Conservation (phyloP, 192 early-diverging fungal species). For the Chytriomyces sp. region DNA sequence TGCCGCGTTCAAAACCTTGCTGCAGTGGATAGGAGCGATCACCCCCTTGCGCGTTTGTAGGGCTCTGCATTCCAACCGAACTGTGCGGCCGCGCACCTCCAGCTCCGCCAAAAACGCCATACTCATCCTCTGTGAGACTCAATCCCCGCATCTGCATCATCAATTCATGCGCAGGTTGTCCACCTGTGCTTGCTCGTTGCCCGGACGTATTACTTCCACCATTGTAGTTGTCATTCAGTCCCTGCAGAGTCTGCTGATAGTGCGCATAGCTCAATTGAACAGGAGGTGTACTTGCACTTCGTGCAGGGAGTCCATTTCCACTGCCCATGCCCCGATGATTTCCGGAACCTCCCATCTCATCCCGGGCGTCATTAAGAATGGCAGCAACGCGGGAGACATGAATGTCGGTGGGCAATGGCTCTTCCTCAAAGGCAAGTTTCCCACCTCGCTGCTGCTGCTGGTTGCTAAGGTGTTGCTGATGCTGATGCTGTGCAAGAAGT, state of each 20-base stretch:
- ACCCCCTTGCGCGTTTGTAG: background rate
- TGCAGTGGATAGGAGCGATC: background rate
- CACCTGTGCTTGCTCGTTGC: background rate
- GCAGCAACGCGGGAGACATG: conserved; percentile 25
- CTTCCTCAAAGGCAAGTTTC: background rate
- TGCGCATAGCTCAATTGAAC: conserved; percentile 11
- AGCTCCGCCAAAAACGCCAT: conserved; percentile 4
- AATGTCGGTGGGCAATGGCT: conserved; percentile 6
- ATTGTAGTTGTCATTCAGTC: background rate
- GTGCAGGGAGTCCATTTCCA: background rate
- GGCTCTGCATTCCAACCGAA: conserved; percentile 10
- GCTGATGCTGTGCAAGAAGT: background rate
- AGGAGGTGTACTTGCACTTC: conserved; percentile 27
- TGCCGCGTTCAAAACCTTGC: background rate
- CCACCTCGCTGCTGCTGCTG: background rate
- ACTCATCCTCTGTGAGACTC: conserved; percentile 21
- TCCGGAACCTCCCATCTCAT: background rate
- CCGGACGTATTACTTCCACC: background rate
- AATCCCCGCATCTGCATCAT: conserved; percentile 30
- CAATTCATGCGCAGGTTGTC: conserved; percentile 6
- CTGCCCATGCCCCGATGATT: background rate
- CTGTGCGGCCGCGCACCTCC: conserved; percentile 24
- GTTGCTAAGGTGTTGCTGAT: background rate
- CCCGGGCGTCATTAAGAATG: conserved; percentile 19
- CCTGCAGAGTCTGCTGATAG: conserved; percentile 2